These are phyloP conservation scores for Candida parachauliodes DNA, from an alignment of 805 yeast species.

Conservation along the genomic window DNA sequence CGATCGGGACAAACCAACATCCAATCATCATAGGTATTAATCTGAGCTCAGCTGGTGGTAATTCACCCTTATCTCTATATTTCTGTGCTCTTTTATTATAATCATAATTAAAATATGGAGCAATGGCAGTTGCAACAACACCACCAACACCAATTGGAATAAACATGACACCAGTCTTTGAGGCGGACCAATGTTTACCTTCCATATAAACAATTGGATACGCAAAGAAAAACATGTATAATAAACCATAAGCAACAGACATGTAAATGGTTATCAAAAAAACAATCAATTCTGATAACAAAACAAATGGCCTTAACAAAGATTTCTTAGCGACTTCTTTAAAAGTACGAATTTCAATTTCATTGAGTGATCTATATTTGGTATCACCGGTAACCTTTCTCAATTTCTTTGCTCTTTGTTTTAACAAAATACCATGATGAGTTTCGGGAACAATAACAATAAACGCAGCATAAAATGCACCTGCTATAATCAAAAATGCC, in stretches of 20 bases:
- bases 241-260: slow-evolving; percentile 34
- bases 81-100: slow-evolving; percentile 33
- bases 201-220: slow-evolving; percentile 32
- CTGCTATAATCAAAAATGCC: slow-evolving; percentile 54
- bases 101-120: slow-evolving; percentile 31
- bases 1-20: slow-evolving; percentile 36
- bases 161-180: slow-evolving; percentile 36
- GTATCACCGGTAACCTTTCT: slow-evolving; percentile 34
- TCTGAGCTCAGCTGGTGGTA: slow-evolving; percentile 38
- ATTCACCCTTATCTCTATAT: slow-evolving; percentile 30
- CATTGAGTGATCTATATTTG: slow-evolving; percentile 23
- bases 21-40: slow-evolving; percentile 36
- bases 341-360: slow-evolving; percentile 23
- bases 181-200: slow-evolving; percentile 36
- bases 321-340: slow-evolving; percentile 24
- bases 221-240: slow-evolving; percentile 40
- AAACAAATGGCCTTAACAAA: slow-evolving; percentile 31
- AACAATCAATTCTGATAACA: slow-evolving; percentile 32
- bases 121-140: slow-evolving; percentile 20
- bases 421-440: slow-evolving; percentile 53
- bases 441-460: slow-evolving; percentile 52
- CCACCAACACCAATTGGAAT: slow-evolving; percentile 38
- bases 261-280: slow-evolving; percentile 34
- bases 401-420: slow-evolving; percentile 49
- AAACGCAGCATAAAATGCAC: slow-evolving; percentile 38